Evolutionary conservation across 2,329 filamentous ascomycete genomes (phyloP), one percentile per base, ranked within the genome.

Genomic region (Colletotrichum plurivorum): DNA sequence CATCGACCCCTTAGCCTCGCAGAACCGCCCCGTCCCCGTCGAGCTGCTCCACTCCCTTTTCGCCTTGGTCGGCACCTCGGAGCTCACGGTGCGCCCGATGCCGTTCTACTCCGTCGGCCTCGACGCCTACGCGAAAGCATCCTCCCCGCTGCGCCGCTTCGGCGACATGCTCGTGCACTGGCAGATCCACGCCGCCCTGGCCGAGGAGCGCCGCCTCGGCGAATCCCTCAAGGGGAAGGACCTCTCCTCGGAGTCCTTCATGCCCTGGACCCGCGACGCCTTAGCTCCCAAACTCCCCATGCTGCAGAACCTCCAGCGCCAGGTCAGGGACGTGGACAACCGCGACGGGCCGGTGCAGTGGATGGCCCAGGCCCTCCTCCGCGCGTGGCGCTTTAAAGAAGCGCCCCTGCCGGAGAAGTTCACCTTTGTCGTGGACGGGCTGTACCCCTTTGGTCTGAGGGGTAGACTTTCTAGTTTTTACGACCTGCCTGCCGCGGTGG

Each of bases 81-180:
- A 87, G 69, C 77, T 90, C 13, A 85, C 86, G 9, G 81, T 85
- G n/a, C 78, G 76, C 3, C 84, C 89, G 0, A 85, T 84, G 9
- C 85, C 85, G 5, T 86, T 91, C 77, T 84, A 87, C 69, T 81
- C 85, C 52, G 82, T 92, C 67, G 90, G 90, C 18, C 75, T 87
- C 2, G 83, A 88, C 62, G 86, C 87, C 79, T 91, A 92, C 76
- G 81, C 87, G 67, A 91, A 90, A 72, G 86, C 86, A 46, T 92
- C 90, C 8, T 90, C 88, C 57, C 90, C 90, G 18, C 83, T 93
- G n/a, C 88, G 90, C 41, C 86, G 90, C 51, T 92, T 86, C 77
- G 79, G 82, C 5, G 90, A 93, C 76, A 79, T 92, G 54, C 76
- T 92, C 39, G 84, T 87, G 2, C 90, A 92, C 78, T 92, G 89